A percentile compares a stretch with the other conserved stretches of the same genome.
Conservation (phyloP, 768 basidiomycete genomes). For the Serendipita sp. region DNA sequence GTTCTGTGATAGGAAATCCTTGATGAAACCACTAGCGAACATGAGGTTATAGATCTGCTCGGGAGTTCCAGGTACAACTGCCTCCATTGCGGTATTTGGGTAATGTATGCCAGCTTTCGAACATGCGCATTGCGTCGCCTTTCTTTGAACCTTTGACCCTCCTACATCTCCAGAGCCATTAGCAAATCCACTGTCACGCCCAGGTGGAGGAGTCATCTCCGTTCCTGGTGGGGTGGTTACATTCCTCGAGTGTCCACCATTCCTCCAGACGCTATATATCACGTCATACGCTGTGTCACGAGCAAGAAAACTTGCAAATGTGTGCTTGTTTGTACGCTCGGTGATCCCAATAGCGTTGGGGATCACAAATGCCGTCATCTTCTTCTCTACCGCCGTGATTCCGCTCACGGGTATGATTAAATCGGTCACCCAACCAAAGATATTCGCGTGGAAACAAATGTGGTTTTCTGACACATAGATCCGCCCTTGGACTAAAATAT, state of each 20-base stretch:
- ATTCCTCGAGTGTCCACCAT: slow-evolving; percentile 17
- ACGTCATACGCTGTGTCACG: slow-evolving; percentile 95
- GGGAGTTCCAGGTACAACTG: slow-evolving; percentile 73
- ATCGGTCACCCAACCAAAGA: slow-evolving; percentile 97
- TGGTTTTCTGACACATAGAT: slow-evolving; percentile 98
- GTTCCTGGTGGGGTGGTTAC: slow-evolving; percentile 12
- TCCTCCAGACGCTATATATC: slow-evolving; percentile 89
- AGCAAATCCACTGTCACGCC: slow-evolving; percentile 16
- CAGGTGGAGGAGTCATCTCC: slow-evolving; percentile 12
- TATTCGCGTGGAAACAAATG: slow-evolving; percentile 98
- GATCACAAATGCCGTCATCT: slow-evolving; percentile 95
- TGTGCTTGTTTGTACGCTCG: slow-evolving; percentile 71
- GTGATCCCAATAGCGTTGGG: slow-evolving; percentile 90
- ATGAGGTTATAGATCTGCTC: slow-evolving; percentile 93
- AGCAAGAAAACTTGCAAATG: slow-evolving; percentile 91
- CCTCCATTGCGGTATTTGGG: slow-evolving; percentile 58
- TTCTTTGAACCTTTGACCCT: slow-evolving; percentile 21
- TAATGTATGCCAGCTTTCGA: slow-evolving; percentile 55
- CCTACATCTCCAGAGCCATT: slow-evolving; percentile 6
- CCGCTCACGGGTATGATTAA: slow-evolving; percentile 79
- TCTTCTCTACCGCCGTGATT: slow-evolving; percentile 78
- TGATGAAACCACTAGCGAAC: slow-evolving; percentile 90
- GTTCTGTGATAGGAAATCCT: slow-evolving; percentile 79
- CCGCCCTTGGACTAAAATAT: slow-evolving; percentile 91
- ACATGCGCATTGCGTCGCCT: slow-evolving; percentile 61